Base-by-base conservation (phyloP, 495 filamentous ascomycete genomes). In the Tuber indicum region DNA sequence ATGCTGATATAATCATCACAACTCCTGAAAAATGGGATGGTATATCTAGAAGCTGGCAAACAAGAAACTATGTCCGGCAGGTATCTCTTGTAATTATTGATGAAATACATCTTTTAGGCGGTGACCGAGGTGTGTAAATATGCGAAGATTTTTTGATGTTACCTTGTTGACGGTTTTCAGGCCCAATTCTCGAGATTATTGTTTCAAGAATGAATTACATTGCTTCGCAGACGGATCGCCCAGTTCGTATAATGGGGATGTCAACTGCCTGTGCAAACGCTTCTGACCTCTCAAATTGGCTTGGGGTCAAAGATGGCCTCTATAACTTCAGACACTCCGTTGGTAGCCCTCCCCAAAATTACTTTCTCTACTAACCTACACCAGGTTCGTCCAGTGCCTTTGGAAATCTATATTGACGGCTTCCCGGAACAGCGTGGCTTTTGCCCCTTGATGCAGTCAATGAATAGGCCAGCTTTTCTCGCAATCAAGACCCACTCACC, bases 11-110 rank as follows among this genome's bases (percentile, higher is more conserved):
- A 84, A 99, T 99, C 77, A 93, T 99, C 79, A 99, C 96, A 2
- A 99, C 96, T 0, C 96, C 96, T 42, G 96, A 99, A 84, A 99
- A 99, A 84, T 99, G 96, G 96, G 96, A 99, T 84, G 96, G 96
- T 89, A 98, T 99, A 83, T 96, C 92, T 74, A 92, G 96, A 88
- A 94, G 92, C 83, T 99, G 96, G 96, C 94, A 98, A 84, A 98
- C 94, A 3, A 90, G 96, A 88, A 91, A 92, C 70, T 99, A 98
- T 83, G 96, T 99, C 41, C 91, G 92, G 69, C 92, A 97, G 86
- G 96, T 99, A 66, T 93, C 93, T 76, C 87, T 98, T 47, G 96
- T 99, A 69, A 97, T 99, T 81, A 98, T 99, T 82, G 96, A 99
- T 84, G 96, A 99, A 86, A 98, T 99, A 76, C 96, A 99, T 85